Base-by-base conservation (phyloP, 805 yeast genomes). In the Clavispora santaluciae region DNA sequence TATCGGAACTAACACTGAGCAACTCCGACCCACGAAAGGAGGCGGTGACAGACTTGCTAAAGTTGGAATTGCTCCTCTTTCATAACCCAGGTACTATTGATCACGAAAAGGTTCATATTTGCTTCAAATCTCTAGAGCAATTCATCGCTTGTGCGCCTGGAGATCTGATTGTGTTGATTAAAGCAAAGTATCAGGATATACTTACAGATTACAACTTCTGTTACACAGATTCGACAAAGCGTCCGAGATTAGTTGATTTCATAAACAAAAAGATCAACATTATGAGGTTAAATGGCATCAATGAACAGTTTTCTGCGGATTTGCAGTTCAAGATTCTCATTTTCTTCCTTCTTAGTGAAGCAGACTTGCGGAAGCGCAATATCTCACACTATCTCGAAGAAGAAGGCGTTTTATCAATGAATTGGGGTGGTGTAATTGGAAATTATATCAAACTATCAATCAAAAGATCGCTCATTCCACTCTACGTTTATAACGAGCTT, bases 361-460 rank as follows among this genome's bases (percentile, higher is more conserved):
- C 61, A 23, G 72, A 67, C 44, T 66, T 61, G 41, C 52, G 70
- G 34, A 63, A 57, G 35, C 40, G 45, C 20, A 58, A 58, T 20
- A 50, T 64, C 9, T 33, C 50, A 13, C 46, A 41, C 20, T 62
- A 53, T 42, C 44, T 50, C n/a, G 16, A 20, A 8, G 49, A 42
- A n/a, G 50, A 42, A 20, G 22, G 26, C 7, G 24, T 41, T 4
- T n/a, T 33, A 16, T 25, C 35, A 29, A 21, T 18, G 10, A 23
- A 23, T 2, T 10, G 34, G 3, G 35, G 41, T 7, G 31, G 38
- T 2, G 38, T 36, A 5, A 23, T 53, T n/a, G 17, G 35, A 18
- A 34, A 29, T 18, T 44, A 46, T n/a, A 44, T 49, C 36, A 30
- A 51, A 1, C 15, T 18, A 12, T 8, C 16, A 13, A n/a, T 18